Base-by-base conservation (phyloP, 116 monocot genomes). In the Trichopus zeylanicus region DNA sequence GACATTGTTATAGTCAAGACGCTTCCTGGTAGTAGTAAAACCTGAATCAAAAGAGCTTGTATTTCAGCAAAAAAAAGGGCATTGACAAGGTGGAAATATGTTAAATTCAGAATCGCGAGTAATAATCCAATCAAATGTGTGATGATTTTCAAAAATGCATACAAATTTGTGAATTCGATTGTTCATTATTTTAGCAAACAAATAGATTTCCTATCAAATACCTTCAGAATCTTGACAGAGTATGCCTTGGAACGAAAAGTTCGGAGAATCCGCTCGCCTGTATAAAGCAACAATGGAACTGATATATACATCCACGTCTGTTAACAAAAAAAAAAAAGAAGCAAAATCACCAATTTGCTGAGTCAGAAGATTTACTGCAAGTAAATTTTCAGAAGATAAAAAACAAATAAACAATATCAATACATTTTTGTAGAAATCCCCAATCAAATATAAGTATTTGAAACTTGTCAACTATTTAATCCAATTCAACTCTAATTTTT, bases 291-390 rank as follows among this genome's bases (percentile, higher is more conserved):
- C 77, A 91, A 37, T 15, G 91, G 91, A 54, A 77, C 68, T 3
- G 82, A 55, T 0, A 86, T 62, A 68, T 91, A 91, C 91, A 91
- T 91, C 91, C 91, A 86, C 56, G 86, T 91, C 91, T 91, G 78
- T 0, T 12, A 46, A 22, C 10, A 34, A 10, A 39, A 13, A 49
- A 32, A n/a, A n/a, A n/a, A n/a, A n/a, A n/a, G n/a, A n/a, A n/a
- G n/a, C n/a, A n/a, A n/a, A 32, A 22, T 59, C 58, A 16, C 42
- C 13, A 13, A 13, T n/a, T 12, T 12, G 5, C 46, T 23, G 18
- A 49, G 20, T 7, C 49, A 49, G 23, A 24, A 22, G 7, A 49
- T 49, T 16, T 49, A n/a, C n/a, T n/a, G n/a, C n/a, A n/a, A n/a
- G n/a, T n/a, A n/a, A n/a, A n/a, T n/a, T n/a, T n/a, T n/a, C n/a